phyloP scores from a whole-genome alignment of 2,329 filamentous ascomycete species.

The Tolypocladium capitatum region DNA sequence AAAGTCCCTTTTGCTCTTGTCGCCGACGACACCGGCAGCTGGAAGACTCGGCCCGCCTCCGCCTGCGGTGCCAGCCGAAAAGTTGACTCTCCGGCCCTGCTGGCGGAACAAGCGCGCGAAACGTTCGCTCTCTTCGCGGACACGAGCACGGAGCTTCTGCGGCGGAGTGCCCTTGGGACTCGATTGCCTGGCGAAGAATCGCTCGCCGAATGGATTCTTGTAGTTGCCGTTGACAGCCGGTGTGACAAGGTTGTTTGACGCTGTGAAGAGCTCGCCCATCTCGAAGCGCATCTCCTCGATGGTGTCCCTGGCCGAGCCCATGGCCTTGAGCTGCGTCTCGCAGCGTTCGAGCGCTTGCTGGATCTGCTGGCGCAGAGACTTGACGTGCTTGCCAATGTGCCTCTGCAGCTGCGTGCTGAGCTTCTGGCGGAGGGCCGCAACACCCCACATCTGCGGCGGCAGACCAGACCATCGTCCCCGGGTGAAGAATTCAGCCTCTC shows the following conservation, averaged over 20 bases:
- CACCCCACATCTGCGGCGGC: slow-evolving; percentile 33
- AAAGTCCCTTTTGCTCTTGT: slow-evolving; percentile 32
- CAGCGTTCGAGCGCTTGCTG: slow-evolving; percentile 35
- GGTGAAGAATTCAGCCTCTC: slow-evolving; percentile 35
- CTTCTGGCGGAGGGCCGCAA: slow-evolving; percentile 31
- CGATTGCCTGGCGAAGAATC: slow-evolving; percentile 36
- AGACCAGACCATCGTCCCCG: slow-evolving; percentile 34
- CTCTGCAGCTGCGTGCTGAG: slow-evolving; percentile 36
- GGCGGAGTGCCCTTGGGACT: slow-evolving; percentile 36
- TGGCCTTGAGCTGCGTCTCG: slow-evolving; percentile 33
- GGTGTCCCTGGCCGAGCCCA: slow-evolving; percentile 37
- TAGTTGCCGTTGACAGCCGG: slow-evolving; percentile 41
- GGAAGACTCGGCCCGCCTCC: slow-evolving; percentile 13
- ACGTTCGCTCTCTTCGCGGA: slow-evolving; percentile 37
- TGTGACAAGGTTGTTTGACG: slow-evolving; percentile 39
- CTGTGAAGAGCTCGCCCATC: slow-evolving; percentile 38
- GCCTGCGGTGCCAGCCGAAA: slow-evolving; percentile 14
- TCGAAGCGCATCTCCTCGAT: slow-evolving; percentile 40
- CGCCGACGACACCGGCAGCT: slow-evolving; percentile 16
- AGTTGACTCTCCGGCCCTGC: slow-evolving; percentile 35
- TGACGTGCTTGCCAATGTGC: slow-evolving; percentile 39
- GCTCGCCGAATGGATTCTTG: slow-evolving; percentile 39
- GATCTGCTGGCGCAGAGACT: slow-evolving; percentile 35
- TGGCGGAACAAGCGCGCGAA: slow-evolving; percentile 35
- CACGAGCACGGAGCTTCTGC: slow-evolving; percentile 36